Conservation (phyloP, 768 basidiomycete genomes). For the Boletus subparvulus region DNA sequence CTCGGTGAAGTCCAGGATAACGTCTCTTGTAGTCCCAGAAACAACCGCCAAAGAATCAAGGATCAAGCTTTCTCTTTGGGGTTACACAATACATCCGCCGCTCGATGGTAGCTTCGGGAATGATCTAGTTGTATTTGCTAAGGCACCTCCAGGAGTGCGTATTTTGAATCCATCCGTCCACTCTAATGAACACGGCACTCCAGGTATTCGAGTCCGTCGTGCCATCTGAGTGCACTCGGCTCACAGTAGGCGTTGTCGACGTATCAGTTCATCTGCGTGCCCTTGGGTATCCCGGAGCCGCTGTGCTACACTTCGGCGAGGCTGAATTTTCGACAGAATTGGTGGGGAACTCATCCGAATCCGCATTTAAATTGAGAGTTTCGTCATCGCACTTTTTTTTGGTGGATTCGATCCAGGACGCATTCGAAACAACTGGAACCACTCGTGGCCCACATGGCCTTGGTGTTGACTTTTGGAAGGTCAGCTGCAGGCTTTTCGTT, state of each 20-base stretch:
- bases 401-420: constrained; percentile 51
- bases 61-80: constrained; percentile 60
- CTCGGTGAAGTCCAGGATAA: constrained; percentile 62
- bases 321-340: constrained; percentile 72
- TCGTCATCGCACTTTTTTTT: constrained; percentile 51
- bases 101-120: constrained; percentile 62
- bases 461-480: constrained; percentile 67
- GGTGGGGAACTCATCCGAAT: constrained; percentile 61
- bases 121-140: constrained; percentile 63
- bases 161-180: background rate
- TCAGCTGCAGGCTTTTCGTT: constrained; percentile 30
- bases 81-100: constrained; percentile 60
- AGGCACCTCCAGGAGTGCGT: constrained; percentile 87
- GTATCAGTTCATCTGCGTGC: constrained; percentile 63
- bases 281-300: constrained; percentile 57
- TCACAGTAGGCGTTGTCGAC: constrained; percentile 65
- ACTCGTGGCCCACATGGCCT: constrained; percentile 18
- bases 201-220: constrained; percentile 91
- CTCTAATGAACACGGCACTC: background rate
- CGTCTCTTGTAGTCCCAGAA: constrained; percentile 58
- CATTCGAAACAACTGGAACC: constrained; percentile 17
- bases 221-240: constrained; percentile 79
- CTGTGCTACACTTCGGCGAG: constrained; percentile 66
- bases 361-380: constrained; percentile 48
- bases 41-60: constrained; percentile 76